Percentiles rank a stretch among this genome's conserved stretches.
Evolutionary conservation across 108 stramenopile genomes (phyloP).

Genomic region (Cylindrotheca fusiformis): DNA sequence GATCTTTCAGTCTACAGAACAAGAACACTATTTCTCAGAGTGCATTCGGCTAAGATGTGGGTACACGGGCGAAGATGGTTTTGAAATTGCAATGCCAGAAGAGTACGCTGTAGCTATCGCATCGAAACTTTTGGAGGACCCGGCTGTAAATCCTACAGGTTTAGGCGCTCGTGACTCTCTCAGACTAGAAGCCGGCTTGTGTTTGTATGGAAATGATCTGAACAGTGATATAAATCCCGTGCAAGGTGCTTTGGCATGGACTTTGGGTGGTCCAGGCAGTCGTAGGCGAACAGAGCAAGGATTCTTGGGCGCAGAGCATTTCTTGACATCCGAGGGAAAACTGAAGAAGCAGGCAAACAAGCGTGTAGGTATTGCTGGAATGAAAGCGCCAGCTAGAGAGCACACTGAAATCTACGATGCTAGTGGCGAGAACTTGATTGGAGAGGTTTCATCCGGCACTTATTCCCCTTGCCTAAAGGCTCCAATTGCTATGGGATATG

Average conservation of each 20-base stretch:
- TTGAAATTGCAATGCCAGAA: slow-evolving; percentile 93
- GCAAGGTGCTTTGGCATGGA: slow-evolving; percentile 92
- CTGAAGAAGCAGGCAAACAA: slow-evolving; percentile 80
- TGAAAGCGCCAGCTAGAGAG: slow-evolving; percentile 95
- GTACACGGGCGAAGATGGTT: slow-evolving; percentile 99
- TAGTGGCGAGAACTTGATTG: slow-evolving; percentile 82
- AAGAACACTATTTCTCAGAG: background rate
- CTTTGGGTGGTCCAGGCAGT: slow-evolving; percentile 88
- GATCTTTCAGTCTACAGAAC: background rate
- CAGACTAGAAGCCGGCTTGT: slow-evolving; percentile 97
- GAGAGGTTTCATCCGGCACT: slow-evolving; percentile 93
- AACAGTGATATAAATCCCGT: slow-evolving; percentile 92
- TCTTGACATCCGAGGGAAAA: slow-evolving; percentile 92
- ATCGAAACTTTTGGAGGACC: slow-evolving; percentile 68
- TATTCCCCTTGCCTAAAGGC: slow-evolving; percentile 88
- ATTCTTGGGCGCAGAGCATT: slow-evolving; percentile 91
- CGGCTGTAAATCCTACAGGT: slow-evolving; percentile 87
- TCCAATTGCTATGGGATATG: slow-evolving; percentile 99
- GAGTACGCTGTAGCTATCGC: slow-evolving; percentile 79
- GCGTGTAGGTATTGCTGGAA: slow-evolving; percentile 95
- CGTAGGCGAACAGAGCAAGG: slow-evolving; percentile 91
- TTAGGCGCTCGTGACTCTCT: slow-evolving; percentile 98
- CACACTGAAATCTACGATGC: slow-evolving; percentile 92
- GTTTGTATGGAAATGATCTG: slow-evolving; percentile 98
- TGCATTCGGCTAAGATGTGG: slow-evolving; percentile 79